These are phyloP conservation scores for Globisporangium splendens DNA, from an alignment of 352 stramenopile genomes.

Conservation along the genomic window DNA sequence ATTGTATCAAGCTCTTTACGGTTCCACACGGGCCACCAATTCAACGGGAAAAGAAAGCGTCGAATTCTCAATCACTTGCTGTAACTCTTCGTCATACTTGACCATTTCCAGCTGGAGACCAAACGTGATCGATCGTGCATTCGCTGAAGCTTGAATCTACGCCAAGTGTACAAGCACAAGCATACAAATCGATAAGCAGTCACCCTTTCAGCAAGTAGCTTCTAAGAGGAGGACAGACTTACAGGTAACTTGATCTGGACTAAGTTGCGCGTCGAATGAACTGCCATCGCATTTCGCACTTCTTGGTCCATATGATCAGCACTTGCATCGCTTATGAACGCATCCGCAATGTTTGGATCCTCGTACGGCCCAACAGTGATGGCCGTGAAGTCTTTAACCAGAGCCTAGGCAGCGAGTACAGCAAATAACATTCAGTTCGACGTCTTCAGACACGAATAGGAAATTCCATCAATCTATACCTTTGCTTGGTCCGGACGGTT, in stretches of 20 bases:
- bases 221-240: conserved; percentile 1
- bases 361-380: conserved; percentile 76
- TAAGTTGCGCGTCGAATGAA: conserved; percentile 46
- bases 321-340: conserved; percentile 39
- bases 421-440: background rate
- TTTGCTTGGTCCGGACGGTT: conserved; percentile 16
- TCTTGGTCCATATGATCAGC: conserved; percentile 13
- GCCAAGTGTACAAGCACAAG: background rate
- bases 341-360: conserved; percentile 78
- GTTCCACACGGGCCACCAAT: conserved; percentile 30
- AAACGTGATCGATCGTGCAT: conserved; percentile 22
- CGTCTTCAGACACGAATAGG: background rate
- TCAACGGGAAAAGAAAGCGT: conserved; percentile 46
- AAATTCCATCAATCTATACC: conserved; percentile 14
- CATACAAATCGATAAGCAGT: background rate
- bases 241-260: conserved; percentile 55
- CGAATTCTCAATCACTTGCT: conserved; percentile 56
- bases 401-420: conserved; percentile 16
- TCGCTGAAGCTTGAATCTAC: conserved; percentile 16
- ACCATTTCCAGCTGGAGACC: conserved; percentile 59
- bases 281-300: conserved; percentile 46
- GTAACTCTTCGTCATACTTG: conserved; percentile 57
- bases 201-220: background rate
- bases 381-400: conserved; percentile 52
- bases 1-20: conserved; percentile 2